These are phyloP conservation scores for Theobroma grandiflorum DNA, from an alignment of 441 rosid species.

Conservation along the genomic window DNA sequence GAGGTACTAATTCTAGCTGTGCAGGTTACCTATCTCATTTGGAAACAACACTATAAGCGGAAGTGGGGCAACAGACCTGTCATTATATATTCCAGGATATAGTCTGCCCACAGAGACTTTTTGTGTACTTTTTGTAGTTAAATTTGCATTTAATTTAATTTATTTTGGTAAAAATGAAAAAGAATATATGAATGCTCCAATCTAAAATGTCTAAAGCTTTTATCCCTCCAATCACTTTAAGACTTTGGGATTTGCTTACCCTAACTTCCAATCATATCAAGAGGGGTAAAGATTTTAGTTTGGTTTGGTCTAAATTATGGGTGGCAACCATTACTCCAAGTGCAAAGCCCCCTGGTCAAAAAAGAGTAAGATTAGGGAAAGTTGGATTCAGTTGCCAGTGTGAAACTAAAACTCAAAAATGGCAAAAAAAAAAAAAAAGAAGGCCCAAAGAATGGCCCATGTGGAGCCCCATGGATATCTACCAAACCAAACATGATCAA, in stretches of 20 bases:
- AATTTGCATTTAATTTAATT: too few relatives aligned
- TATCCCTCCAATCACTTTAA: neutral
- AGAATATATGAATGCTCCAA: neutral
- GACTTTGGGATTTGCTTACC: neutral
- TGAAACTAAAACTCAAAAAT: neutral
- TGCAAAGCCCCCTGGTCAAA: neutral
- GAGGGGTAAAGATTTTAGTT: too few relatives aligned
- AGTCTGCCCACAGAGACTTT: neutral
- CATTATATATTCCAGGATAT: neutral
- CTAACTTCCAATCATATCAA: neutral
- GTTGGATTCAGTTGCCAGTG: neutral
- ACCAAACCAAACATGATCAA: constrained; percentile 30
- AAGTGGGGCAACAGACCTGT: neutral
- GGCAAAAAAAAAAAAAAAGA: neutral
- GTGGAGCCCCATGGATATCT: constrained; percentile 28
- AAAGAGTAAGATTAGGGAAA: neutral
- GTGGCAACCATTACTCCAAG: neutral
- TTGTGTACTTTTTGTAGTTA: neutral
- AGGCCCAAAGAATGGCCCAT: constrained; percentile 15
- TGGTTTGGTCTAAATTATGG: neutral
- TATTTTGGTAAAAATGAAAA: neutral
- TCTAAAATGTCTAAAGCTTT: neutral
- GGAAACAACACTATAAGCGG: neutral
- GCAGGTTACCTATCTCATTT: neutral
- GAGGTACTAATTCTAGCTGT: neutral